These are phyloP conservation scores for Trypanosoma scelopori DNA, from an alignment of 208 protist species.

Conservation along the genomic window DNA sequence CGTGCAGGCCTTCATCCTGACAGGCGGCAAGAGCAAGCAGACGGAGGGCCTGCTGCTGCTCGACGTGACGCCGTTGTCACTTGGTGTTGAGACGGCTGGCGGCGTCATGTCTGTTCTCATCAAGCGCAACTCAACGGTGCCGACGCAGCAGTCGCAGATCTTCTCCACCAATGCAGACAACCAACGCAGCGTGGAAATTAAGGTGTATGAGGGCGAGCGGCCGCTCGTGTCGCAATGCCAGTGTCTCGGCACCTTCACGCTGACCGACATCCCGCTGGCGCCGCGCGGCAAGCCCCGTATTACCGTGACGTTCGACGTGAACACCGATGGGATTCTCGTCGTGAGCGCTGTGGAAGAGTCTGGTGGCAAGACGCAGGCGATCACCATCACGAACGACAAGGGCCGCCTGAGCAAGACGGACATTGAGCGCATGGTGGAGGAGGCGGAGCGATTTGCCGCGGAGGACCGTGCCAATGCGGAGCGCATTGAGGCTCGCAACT, in stretches of 20 bases:
- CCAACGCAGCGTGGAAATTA: slow-evolving; percentile 89
- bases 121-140: slow-evolving; percentile 82
- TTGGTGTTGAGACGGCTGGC: slow-evolving; percentile 92
- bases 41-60: slow-evolving; percentile 80
- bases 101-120: slow-evolving; percentile 96
- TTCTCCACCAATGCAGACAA: slow-evolving; percentile 89
- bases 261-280: slow-evolving; percentile 80
- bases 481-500: slow-evolving; percentile 92
- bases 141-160: slow-evolving; percentile 83
- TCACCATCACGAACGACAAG: slow-evolving; percentile 97
- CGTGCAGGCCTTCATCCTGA: slow-evolving; percentile 96
- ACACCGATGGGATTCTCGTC: slow-evolving; percentile 97
- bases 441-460: slow-evolving; percentile 93
- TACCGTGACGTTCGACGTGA: slow-evolving; percentile 98
- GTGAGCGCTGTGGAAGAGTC: slow-evolving; percentile 94
- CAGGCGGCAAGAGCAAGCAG: slow-evolving; percentile 63
- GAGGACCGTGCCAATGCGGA: slow-evolving; percentile 89
- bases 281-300: slow-evolving; percentile 96
- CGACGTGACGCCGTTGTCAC: slow-evolving; percentile 93
- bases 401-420: slow-evolving; percentile 94
- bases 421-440: slow-evolving; percentile 95
- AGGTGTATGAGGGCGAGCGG: slow-evolving; percentile 95
- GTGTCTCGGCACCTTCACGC: slow-evolving; percentile 94
- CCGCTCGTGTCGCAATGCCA: slow-evolving; percentile 92
- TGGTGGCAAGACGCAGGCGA: slow-evolving; percentile 84